phyloP scores from a whole-genome alignment of 345 rosid genomes.

The Hibiscus mutabilis region DNA sequence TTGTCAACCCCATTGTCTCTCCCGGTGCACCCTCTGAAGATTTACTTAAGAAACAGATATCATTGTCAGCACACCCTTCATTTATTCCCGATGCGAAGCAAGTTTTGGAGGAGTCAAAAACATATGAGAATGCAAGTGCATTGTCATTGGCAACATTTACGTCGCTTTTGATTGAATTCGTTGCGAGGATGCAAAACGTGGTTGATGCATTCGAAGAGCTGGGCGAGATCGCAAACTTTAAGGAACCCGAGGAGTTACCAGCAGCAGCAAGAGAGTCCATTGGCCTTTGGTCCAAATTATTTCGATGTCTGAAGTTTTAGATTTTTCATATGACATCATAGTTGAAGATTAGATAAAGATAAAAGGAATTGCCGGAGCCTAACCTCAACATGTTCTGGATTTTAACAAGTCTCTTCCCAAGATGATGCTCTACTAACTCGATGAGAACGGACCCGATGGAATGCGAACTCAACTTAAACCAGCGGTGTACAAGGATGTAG shows the following conservation, averaged over 20 bases:
- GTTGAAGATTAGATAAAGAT: too few relatives aligned
- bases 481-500: not conserved
- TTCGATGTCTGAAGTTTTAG: constrained; percentile 24
- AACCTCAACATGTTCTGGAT: not conserved
- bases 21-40: constrained; percentile 17
- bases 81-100: constrained; percentile 21
- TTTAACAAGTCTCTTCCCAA: not conserved
- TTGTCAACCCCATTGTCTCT: constrained; percentile 13
- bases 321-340: not conserved
- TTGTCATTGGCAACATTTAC: constrained; percentile 81
- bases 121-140: constrained; percentile 84
- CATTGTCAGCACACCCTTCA: constrained; percentile 45
- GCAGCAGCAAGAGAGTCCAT: constrained; percentile 14
- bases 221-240: constrained; percentile 58
- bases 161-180: constrained; percentile 78
- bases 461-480: not conserved
- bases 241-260: constrained; percentile 40
- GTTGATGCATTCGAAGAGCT: constrained; percentile 61
- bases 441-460: not conserved
- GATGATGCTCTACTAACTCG: not conserved
- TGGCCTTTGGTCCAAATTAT: constrained; percentile 40
- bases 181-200: constrained; percentile 75
- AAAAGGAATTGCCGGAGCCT: not conserved
- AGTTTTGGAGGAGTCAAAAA: constrained; percentile 45
- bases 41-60: constrained; percentile 40